Evolutionary conservation across 2,329 filamentous ascomycete genomes (phyloP), one percentile per base, ranked within the genome.

Genomic region (Fusarium virguliforme): DNA sequence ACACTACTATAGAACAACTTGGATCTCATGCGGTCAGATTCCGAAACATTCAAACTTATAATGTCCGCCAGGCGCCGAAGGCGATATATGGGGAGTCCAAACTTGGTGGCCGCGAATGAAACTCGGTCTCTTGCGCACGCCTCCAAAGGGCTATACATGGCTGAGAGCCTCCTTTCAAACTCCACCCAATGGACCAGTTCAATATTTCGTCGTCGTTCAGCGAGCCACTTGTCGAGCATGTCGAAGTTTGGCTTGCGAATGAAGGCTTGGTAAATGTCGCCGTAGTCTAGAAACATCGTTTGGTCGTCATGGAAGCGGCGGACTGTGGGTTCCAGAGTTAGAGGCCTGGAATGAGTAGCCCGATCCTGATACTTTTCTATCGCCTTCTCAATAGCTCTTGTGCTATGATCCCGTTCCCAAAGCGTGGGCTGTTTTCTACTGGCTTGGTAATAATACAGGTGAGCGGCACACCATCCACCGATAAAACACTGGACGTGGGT

Each of bases 401-500:
- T 34, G 8, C 46, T 58, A 15, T 56, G 22, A 37, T 55, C 62
- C 32, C 13, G 8, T 24, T 61, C 59, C 59, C 30, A 65, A 34
- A 53, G 18, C 2, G 22, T 37, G 10, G 51, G 41, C 38, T 61
- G 38, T 35, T 57, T 58, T 22, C 22, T 53, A 7, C 55, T 63
- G 13, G 50, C 43, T 15, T 68, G 35, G 28, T 60, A 58, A 22
- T 66, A 68, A 30, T 68, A 68, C 24, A 68, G 48, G 26, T 68
- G 30, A 38, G 55, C 58, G 8, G 60, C 56, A 53, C 24, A 68
- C 59, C 26, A 66, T 6, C 63, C 56, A 22, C 62, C 41, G 34
- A 66, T 68, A 32, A 68, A 68, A 15, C 56, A 68, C 38, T 68
- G 26, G 13, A 68, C 37, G 56, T 68, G 37, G 18, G 59, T 68